These are phyloP conservation scores for Zanthoxylum bungeanum DNA, from an alignment of 345 rosid species.

Conservation along the genomic window DNA sequence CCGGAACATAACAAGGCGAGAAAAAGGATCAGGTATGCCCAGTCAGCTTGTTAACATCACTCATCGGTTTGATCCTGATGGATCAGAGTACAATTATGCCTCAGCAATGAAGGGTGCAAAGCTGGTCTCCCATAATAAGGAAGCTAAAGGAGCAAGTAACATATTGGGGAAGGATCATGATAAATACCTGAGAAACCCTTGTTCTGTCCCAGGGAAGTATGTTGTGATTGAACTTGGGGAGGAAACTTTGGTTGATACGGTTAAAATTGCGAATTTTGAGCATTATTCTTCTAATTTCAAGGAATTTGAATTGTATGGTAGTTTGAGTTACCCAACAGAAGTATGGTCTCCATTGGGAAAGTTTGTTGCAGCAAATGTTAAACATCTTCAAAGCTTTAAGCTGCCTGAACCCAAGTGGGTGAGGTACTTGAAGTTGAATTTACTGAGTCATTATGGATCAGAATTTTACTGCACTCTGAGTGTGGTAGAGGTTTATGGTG, in stretches of 20 bases:
- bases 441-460: constrained; percentile 85
- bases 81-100: constrained; percentile 82
- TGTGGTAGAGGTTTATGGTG: constrained; percentile 77
- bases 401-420: constrained; percentile 87
- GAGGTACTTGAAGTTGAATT: constrained; percentile 73
- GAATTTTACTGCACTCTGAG: constrained; percentile 93
- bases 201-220: constrained; percentile 67
- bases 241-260: constrained; percentile 85
- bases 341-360: constrained; percentile 58
- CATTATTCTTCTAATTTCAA: constrained; percentile 84
- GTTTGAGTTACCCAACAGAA: constrained; percentile 75
- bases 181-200: constrained; percentile 81
- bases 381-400: constrained; percentile 71
- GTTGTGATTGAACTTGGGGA: constrained; percentile 84
- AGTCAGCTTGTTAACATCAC: constrained; percentile 54
- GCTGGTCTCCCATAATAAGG: constrained; percentile 81
- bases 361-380: constrained; percentile 67
- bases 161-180: constrained; percentile 79
- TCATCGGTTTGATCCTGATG: constrained; percentile 83
- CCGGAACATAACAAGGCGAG: constrained; percentile 40
- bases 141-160: constrained; percentile 87
- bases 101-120: constrained; percentile 83
- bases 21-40: constrained; percentile 36
- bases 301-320: constrained; percentile 75
- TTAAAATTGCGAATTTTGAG: constrained; percentile 84